Conservation (phyloP, 139 green algal species). For the Parachlorella kessleri region DNA sequence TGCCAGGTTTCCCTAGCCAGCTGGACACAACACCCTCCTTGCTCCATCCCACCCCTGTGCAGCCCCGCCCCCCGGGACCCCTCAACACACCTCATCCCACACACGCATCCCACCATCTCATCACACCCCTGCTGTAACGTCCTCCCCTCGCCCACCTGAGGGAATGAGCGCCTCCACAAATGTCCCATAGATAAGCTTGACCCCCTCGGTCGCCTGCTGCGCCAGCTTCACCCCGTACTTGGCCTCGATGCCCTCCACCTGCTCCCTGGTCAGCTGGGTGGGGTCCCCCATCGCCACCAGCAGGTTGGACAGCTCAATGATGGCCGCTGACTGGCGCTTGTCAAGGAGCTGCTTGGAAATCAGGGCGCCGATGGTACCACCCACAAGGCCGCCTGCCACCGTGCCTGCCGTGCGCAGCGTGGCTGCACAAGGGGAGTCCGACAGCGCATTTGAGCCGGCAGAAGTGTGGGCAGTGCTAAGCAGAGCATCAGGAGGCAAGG, state of each 20-base stretch:
- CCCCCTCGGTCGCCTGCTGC: constrained; percentile 45
- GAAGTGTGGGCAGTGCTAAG: neutral
- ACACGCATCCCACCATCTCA: neutral
- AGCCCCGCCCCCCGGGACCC: neutral
- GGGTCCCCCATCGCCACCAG: constrained; percentile 70
- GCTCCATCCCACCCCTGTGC: neutral
- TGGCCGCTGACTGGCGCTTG: constrained; percentile 63
- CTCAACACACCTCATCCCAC: neutral
- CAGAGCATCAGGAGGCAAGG: too few relatives aligned
- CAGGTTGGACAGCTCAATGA: constrained; percentile 78
- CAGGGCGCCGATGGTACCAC: constrained; percentile 47
- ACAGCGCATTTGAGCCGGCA: neutral
- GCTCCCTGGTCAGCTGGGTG: constrained; percentile 48
- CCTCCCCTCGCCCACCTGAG: neutral
- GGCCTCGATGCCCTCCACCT: constrained; percentile 61
- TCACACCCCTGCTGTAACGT: too few relatives aligned
- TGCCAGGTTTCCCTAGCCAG: too few relatives aligned
- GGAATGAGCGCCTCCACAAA: constrained; percentile 90
- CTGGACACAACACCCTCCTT: too few relatives aligned
- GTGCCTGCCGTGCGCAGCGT: constrained; percentile 40
- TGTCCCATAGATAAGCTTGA: constrained; percentile 82
- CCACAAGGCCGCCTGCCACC: constrained; percentile 41
- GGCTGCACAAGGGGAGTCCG: constrained; percentile 29
- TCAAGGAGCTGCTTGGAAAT: constrained; percentile 50
- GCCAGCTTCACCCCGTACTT: constrained; percentile 74